phyloP scores from a whole-genome alignment of 257 asterid genomes.

The Penstemon eatonii region DNA sequence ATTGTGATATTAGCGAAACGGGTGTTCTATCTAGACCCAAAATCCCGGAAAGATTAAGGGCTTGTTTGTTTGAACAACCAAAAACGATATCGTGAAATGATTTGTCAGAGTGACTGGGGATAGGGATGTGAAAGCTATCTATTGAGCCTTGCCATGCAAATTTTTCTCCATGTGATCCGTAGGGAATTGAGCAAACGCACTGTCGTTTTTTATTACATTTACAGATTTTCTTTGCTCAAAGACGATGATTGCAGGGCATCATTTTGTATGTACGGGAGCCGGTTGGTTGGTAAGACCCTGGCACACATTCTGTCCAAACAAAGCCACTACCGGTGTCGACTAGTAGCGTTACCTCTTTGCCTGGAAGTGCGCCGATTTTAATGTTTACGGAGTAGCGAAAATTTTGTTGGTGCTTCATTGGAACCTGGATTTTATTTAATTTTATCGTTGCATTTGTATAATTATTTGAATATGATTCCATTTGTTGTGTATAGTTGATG shows the following conservation, averaged over 20 bases:
- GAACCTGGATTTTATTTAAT: too few species aligned
- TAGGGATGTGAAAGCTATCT: conserved; percentile 9
- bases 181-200: not conserved
- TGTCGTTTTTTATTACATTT: conserved; percentile 16
- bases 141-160: not conserved
- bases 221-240: conserved; percentile 12
- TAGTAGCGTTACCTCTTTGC: too few species aligned
- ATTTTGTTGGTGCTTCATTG: too few species aligned
- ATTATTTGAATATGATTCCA: too few species aligned
- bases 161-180: not conserved
- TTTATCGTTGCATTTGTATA: too few species aligned
- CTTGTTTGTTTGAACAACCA: not conserved
- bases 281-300: too few species aligned
- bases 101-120: not conserved
- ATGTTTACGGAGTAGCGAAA: too few species aligned
- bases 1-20: not conserved
- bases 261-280: not conserved
- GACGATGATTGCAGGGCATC: conserved; percentile 22
- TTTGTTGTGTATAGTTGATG: too few species aligned
- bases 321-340: too few species aligned
- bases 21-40: conserved; percentile 1
- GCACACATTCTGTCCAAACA: too few species aligned
- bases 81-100: not conserved
- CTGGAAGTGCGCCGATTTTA: too few species aligned
- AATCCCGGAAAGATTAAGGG: conserved; percentile 5